Conservation (phyloP, 2,329 filamentous ascomycete genomes). For the Sporothrix curviconia region DNA sequence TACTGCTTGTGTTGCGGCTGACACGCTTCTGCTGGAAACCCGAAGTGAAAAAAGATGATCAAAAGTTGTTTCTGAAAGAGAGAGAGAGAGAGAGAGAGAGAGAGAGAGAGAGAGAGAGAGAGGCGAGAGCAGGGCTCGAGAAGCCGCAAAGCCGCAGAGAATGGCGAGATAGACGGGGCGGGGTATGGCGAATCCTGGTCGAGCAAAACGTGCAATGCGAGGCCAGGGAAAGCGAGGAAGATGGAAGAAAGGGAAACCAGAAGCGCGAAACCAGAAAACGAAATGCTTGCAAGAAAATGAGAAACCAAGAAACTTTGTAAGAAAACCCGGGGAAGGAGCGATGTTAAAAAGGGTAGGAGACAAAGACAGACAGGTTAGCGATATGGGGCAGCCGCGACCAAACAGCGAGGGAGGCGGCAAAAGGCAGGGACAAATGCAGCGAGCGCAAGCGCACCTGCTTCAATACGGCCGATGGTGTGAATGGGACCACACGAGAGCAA, state of each 20-base stretch:
- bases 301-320: not conserved
- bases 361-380: too few species aligned
- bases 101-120: not conserved
- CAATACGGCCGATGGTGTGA: not conserved
- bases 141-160: not conserved
- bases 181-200: not conserved
- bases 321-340: not conserved
- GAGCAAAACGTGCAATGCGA: not conserved
- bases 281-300: not conserved
- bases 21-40: too few species aligned
- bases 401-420: not conserved
- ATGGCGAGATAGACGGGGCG: not conserved
- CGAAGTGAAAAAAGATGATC: too few species aligned
- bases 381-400: not conserved
- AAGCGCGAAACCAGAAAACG: not conserved
- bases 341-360: not conserved
- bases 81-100: not conserved
- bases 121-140: too few species aligned
- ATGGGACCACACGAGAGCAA: not conserved
- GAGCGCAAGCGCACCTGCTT: slow-evolving; percentile 4
- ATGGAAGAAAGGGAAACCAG: not conserved
- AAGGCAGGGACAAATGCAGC: not conserved
- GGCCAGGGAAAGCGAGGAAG: not conserved
- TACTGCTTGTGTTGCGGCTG: too few species aligned
- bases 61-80: not conserved